These are phyloP conservation scores for Aspergillus tubingensis DNA, from an alignment of 2,329 filamentous ascomycete genomes.

Conservation along the genomic window DNA sequence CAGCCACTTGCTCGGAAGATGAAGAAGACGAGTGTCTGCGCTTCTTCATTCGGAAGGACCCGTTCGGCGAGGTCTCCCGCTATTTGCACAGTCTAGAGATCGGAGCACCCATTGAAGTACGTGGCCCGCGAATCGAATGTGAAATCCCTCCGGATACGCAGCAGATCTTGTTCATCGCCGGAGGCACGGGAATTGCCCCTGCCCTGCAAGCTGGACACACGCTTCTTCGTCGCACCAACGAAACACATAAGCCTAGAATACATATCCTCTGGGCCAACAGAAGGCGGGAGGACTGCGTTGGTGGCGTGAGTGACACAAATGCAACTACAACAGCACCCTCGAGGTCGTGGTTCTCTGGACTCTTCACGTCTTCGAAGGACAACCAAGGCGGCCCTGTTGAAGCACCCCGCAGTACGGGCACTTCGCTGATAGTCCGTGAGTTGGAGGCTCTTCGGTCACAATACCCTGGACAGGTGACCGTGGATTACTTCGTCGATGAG, in stretches of 20 bases:
- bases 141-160: constrained; percentile 56
- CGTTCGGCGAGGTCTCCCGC: constrained; percentile 79
- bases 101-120: constrained; percentile 68
- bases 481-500: constrained; percentile 81
- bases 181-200: constrained; percentile 88
- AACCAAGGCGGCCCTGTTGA: constrained; percentile 2
- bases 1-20: constrained; percentile 26
- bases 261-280: constrained; percentile 83
- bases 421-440: constrained; percentile 57
- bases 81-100: constrained; percentile 70
- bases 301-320: constrained; percentile 56
- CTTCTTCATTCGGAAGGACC: constrained; percentile 77
- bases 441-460: constrained; percentile 63
- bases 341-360: constrained; percentile 34
- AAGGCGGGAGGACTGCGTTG: constrained; percentile 64
- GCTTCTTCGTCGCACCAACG: constrained; percentile 46
- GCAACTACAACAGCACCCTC: constrained; percentile 14
- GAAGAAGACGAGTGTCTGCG: constrained; percentile 54
- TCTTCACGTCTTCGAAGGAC: constrained; percentile 25
- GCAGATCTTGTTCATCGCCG: constrained; percentile 79
- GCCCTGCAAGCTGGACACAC: constrained; percentile 77
- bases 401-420: not conserved
- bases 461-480: constrained; percentile 59
- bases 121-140: constrained; percentile 76
- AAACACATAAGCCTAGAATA: constrained; percentile 50